Base-by-base conservation (phyloP, 2,329 filamentous ascomycete genomes). In the Botrytis elliptica region DNA sequence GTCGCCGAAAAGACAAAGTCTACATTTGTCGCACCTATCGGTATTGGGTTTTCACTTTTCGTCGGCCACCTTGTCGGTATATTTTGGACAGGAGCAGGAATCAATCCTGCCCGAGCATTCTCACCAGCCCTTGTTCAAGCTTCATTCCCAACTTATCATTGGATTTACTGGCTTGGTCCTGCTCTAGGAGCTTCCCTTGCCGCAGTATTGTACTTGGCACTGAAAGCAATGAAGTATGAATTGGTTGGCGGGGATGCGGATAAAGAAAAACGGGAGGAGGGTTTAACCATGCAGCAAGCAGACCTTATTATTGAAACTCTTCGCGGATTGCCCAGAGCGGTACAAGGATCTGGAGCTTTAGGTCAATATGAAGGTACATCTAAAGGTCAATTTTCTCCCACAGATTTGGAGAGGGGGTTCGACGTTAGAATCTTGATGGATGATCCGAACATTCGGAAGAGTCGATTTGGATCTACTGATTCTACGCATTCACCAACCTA, bases 11-110 rank as follows among this genome's bases (percentile, higher is more conserved):
- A 73, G 36, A 69, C 71, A 0, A 77, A 76, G 29, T 84, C 82
- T 2, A 86, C 84, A 0, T 86, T 85, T 74, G 82, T 86, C 29
- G 85, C 85, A 14, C 85, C 85, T 0, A 81, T 86, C 0, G 85
- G 84, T 16, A 86, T 86, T 38, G 84, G 84, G 3, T 78, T 86
- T 68, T 81, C 84, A 9, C 79, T 86, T 4, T 86, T 86, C 77
- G 82, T 86, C 33, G 81, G 36, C n/a, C 60, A 70, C 46, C 38
- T 74, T 4, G 49, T 75, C 8, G 85, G 84, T 59, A 84, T 86
- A 22, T 84, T 83, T 74, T 85, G 84, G 70, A 86, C 85, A 8
- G 85, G 85, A 44, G 85, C 84, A 57, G 84, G 83, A 25, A 80
- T 86, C 12, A 86, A 86, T 75, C 84, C 85, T 12, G 83, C 84